A percentile compares a stretch with the other conserved stretches of the same genome.
phyloP scores from a whole-genome alignment of 2,329 filamentous ascomycete species.

The Penicillium rolfsii region DNA sequence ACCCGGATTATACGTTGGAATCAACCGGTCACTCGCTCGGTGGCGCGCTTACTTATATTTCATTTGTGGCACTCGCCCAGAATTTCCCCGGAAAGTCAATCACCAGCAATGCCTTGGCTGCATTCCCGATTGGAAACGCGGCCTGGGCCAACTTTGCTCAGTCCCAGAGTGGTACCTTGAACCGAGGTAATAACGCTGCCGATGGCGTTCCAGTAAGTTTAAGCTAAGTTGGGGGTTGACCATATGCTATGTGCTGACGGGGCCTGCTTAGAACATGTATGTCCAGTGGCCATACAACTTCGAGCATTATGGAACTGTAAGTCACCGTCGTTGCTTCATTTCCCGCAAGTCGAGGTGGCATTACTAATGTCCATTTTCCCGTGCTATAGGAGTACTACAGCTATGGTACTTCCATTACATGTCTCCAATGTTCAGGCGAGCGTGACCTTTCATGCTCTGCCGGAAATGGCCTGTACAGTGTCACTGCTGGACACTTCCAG shows the following conservation, averaged over 20 bases:
- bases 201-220: slow-evolving; percentile 35
- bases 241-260: background rate
- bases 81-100: slow-evolving; percentile 37
- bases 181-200: slow-evolving; percentile 33
- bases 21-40: slow-evolving; percentile 38
- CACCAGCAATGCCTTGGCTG: slow-evolving; percentile 38
- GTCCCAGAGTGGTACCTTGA: slow-evolving; percentile 30
- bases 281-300: slow-evolving; percentile 27
- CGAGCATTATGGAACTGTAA: slow-evolving; percentile 34
- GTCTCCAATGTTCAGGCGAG: slow-evolving; percentile 29
- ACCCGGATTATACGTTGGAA: slow-evolving; percentile 36
- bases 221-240: background rate
- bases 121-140: slow-evolving; percentile 38
- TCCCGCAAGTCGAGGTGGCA: background rate
- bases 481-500: slow-evolving; percentile 30
- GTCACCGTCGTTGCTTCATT: background rate
- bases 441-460: slow-evolving; percentile 34
- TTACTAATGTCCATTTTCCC: background rate
- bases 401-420: slow-evolving; percentile 22
- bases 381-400: slow-evolving; percentile 34
- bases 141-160: slow-evolving; percentile 32
- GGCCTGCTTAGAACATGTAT: slow-evolving; percentile 31
- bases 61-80: slow-evolving; percentile 36
- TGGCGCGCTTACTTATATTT: slow-evolving; percentile 37
- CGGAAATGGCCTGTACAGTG: slow-evolving; percentile 30